phyloP scores from a whole-genome alignment of 1,139 yeast species.

The Kodamaea sp. region DNA sequence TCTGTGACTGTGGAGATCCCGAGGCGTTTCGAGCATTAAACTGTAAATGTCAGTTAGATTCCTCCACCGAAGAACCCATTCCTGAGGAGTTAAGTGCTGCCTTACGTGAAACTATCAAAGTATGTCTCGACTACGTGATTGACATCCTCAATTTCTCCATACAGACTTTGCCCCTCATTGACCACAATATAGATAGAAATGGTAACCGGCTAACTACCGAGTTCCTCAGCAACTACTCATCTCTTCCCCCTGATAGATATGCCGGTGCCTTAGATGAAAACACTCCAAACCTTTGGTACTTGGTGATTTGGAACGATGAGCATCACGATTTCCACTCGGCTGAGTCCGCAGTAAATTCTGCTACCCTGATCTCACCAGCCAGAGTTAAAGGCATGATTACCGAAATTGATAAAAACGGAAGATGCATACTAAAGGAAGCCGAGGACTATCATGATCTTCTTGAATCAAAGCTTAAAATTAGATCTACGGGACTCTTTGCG shows the following conservation, averaged over 20 bases:
- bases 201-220: conserved; percentile 21
- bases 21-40: conserved; percentile 69
- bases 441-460: conserved; percentile 21
- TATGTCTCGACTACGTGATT: conserved; percentile 49
- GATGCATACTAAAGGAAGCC: conserved; percentile 27
- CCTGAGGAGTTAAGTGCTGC: conserved; percentile 14
- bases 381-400: conserved; percentile 36
- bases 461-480: conserved; percentile 34
- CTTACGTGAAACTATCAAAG: conserved; percentile 33
- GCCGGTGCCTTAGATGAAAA: conserved; percentile 31
- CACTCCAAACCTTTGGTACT: conserved; percentile 36
- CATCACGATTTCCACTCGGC: conserved; percentile 59
- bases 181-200: conserved; percentile 18
- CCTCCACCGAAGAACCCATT: conserved; percentile 1
- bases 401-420: conserved; percentile 36
- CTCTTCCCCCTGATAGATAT: conserved; percentile 31
- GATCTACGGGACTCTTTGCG: conserved; percentile 55
- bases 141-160: conserved; percentile 45
- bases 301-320: conserved; percentile 75
- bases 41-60: conserved; percentile 43
- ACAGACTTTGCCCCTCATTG: conserved; percentile 37
- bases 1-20: conserved; percentile 92
- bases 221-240: conserved; percentile 28
- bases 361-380: conserved; percentile 25
- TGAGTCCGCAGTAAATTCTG: conserved; percentile 39